Conservation (phyloP, 2,329 filamentous ascomycete genomes). For the Hymenoscyphus scutula region DNA sequence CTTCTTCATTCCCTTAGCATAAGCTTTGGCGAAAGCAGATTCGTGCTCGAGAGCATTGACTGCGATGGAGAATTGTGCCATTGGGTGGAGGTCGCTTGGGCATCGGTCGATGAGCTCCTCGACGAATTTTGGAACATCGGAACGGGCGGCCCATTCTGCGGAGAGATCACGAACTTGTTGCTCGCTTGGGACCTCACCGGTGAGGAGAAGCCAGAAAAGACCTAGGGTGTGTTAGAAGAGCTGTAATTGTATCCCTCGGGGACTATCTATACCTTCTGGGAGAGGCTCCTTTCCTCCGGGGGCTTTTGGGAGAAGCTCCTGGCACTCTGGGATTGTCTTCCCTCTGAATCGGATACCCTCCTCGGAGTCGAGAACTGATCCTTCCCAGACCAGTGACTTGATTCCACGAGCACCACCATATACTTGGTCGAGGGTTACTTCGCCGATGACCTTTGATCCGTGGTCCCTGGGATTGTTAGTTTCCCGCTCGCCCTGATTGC, state of each 20-base stretch:
- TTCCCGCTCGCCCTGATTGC: conserved; percentile 1
- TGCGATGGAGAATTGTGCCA: conserved; percentile 98
- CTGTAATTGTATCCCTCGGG: background rate
- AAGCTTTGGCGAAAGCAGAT: conserved; percentile 96
- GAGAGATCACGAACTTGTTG: conserved; percentile 98
- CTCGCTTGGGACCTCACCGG: conserved; percentile 94
- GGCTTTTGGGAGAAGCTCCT: conserved; percentile 94
- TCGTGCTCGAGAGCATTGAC: conserved; percentile 98
- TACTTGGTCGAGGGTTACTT: conserved; percentile 98
- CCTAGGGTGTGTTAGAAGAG: conserved; percentile 45
- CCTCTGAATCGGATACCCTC: conserved; percentile 99
- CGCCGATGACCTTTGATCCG: conserved; percentile 91
- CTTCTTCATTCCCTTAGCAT: conserved; percentile 99
- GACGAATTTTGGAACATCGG: conserved; percentile 95
- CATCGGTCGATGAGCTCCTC: conserved; percentile 99
- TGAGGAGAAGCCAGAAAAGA: conserved; percentile 99
- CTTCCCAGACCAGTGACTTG: conserved; percentile 98
- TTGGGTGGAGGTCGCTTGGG: conserved; percentile 97
- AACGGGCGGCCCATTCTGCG: conserved; percentile 97
- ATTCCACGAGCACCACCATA: conserved; percentile 99
- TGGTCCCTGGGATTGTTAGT: conserved; percentile 64
- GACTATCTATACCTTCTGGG: conserved; percentile 69
- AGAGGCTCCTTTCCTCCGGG: conserved; percentile 95
- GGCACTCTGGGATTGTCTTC: conserved; percentile 98
- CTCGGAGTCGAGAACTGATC: conserved; percentile 95